Conservation (phyloP, 805 yeast species). For the Candida dendrica region DNA sequence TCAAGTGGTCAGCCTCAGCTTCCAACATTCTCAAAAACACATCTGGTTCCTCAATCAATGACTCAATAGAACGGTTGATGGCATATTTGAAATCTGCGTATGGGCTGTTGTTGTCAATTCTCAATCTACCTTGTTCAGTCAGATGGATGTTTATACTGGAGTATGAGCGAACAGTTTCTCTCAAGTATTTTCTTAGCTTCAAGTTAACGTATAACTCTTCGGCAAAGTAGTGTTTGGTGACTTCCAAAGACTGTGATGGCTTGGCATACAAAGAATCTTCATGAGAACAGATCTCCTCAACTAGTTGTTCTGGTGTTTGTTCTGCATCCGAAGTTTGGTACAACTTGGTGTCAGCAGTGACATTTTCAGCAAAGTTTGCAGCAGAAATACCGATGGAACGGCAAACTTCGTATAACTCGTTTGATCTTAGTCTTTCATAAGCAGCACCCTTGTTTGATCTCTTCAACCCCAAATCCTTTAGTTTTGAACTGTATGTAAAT, state of each 20-base stretch:
- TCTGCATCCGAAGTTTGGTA: constrained; percentile 66
- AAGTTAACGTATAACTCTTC: constrained; percentile 80
- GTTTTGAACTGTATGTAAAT: constrained; percentile 49
- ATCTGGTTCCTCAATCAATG: constrained; percentile 71
- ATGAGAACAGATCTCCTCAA: constrained; percentile 32
- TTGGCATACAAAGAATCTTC: constrained; percentile 44
- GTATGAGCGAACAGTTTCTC: constrained; percentile 53
- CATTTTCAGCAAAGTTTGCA: constrained; percentile 75
- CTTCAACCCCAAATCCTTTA: constrained; percentile 27
- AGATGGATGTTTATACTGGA: constrained; percentile 67
- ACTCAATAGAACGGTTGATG: constrained; percentile 68
- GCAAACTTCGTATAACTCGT: constrained; percentile 59
- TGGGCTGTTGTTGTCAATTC: constrained; percentile 73
- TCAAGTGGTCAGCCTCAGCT: constrained; percentile 77
- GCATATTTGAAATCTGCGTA: constrained; percentile 91
- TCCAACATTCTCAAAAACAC: constrained; percentile 81
- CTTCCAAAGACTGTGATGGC: constrained; percentile 55
- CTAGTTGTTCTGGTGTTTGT: constrained; percentile 52
- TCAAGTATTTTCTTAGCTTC: constrained; percentile 62
- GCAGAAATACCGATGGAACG: constrained; percentile 72
- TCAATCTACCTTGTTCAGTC: constrained; percentile 76
- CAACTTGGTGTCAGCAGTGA: constrained; percentile 57
- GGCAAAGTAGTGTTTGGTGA: constrained; percentile 68
- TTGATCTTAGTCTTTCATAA: constrained; percentile 60
- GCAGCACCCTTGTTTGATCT: constrained; percentile 39